Conservation (phyloP, 331 rosid species). For the Dryas integrifolia region DNA sequence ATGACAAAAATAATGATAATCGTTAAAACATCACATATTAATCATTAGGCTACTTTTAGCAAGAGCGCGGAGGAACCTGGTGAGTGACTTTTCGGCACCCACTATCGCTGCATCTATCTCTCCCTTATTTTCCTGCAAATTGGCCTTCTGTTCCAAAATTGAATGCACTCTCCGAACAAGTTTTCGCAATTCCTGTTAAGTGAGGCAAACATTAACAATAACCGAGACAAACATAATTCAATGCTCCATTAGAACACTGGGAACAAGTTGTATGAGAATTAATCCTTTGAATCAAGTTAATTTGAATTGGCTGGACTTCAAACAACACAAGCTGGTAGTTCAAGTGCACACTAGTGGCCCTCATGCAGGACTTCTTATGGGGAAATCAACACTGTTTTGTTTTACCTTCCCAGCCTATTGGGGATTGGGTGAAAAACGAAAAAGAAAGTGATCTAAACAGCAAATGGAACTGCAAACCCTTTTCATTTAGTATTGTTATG, state of each 20-base stretch:
- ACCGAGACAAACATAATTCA: not conserved
- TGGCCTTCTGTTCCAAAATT: slow-evolving; percentile 40
- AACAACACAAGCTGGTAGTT: not conserved
- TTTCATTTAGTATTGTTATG: not conserved
- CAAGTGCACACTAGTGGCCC: not conserved
- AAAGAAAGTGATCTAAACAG: not conserved
- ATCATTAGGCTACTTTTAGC: slow-evolving; percentile 46
- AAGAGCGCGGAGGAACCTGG: slow-evolving; percentile 59
- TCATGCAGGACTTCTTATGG: not conserved
- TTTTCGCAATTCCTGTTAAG: slow-evolving; percentile 72
- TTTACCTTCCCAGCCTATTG: not conserved
- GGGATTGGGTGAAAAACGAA: not conserved
- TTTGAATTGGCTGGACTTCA: not conserved
- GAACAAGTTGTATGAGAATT: not conserved
- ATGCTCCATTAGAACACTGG: not conserved
- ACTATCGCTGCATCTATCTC: slow-evolving; percentile 33
- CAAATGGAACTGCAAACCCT: not conserved
- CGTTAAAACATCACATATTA: slow-evolving; percentile 13
- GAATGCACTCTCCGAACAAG: slow-evolving; percentile 62
- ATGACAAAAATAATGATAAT: not conserved
- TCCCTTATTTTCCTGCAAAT: slow-evolving; percentile 45
- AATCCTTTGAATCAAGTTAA: not conserved
- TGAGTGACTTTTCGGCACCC: slow-evolving; percentile 60
- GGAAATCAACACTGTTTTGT: not conserved
- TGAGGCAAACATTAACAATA: slow-evolving; percentile 14